Evolutionary conservation across 768 basidiomycete genomes (phyloP).

Genomic region (Boletus sp.): DNA sequence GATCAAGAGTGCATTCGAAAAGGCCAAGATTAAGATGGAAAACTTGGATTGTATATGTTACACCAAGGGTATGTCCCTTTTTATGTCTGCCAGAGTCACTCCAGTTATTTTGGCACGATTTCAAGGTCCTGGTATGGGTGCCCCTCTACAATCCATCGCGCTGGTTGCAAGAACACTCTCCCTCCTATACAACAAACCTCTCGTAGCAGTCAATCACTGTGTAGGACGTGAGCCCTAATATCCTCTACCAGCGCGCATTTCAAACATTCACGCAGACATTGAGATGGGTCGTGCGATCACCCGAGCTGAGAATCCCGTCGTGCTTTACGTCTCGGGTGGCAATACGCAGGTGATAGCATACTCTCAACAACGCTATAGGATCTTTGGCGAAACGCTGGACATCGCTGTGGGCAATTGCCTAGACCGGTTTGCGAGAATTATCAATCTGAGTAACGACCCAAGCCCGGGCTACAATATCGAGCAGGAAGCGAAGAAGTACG

Average conservation of each 20-base stretch:
- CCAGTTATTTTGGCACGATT: background rate
- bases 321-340: constrained; percentile 97
- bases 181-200: constrained; percentile 83
- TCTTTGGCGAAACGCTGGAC: constrained; percentile 98
- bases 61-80: constrained; percentile 75
- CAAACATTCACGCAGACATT: constrained; percentile 62
- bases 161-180: constrained; percentile 90
- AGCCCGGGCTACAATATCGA: constrained; percentile 98
- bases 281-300: constrained; percentile 98
- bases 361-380: constrained; percentile 94
- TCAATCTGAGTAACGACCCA: constrained; percentile 93
- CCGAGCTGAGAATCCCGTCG: constrained; percentile 90
- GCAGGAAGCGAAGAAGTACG: constrained; percentile 86
- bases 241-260: background rate
- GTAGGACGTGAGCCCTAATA: constrained; percentile 75
- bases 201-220: constrained; percentile 99
- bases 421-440: constrained; percentile 94
- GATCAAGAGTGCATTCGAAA: constrained; percentile 69
- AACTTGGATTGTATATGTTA: constrained; percentile 95
- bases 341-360: constrained; percentile 99
- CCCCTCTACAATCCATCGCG: constrained; percentile 92
- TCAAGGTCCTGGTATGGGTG: constrained; percentile 98
- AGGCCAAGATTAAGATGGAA: constrained; percentile 67
- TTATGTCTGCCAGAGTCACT: background rate
- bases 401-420: constrained; percentile 99